Evolutionary conservation across 495 filamentous ascomycete genomes (phyloP), one percentile per base, ranked within the genome.

Genomic region (Aspergillus olivimuriae): DNA sequence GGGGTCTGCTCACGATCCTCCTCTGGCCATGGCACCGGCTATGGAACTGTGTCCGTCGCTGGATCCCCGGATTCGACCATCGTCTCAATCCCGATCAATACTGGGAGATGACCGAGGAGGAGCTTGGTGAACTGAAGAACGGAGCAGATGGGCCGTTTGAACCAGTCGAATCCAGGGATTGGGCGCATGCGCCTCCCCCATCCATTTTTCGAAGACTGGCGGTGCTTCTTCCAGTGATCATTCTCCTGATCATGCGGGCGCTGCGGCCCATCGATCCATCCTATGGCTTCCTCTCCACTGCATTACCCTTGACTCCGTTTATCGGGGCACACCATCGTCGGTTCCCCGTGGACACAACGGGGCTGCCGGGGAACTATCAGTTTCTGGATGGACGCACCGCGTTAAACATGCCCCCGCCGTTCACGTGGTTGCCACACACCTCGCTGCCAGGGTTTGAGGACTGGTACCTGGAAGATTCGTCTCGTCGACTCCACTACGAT

Each of bases 401-500:
- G n/a, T 39, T 65, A 33, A 17, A 41, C n/a, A 39, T 48, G 1
- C 48, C 59, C 3, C 56, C 51, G 1, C 30, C 28, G 3, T 63
- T 55, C 49, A 38, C 40, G 22, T 69, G 65, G 65, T 46, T 69
- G 41, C 55, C 65, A 6, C 40, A 58, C 30, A 39, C 50, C 11
- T 40, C 42, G 0, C 46, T 50, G 1, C 49, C 50, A 2, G 65
- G 65, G 1, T 68, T 68, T 26, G 51, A 51, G n/a, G 65, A 68
- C 41, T 68, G 61, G 61, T 40, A 58, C n/a, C 21, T 38, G 3
- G 19, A 50, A 18, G 47, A 55, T 19, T 38, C 41, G 5, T 21
- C 41, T 14, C n/a, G n/a, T n/a, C 48, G 43, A 4, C 21, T 56
- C 1, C 63, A 71, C 47, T 76, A 76, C 45, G 56, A 58, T 21